Conservation (phyloP, 768 basidiomycete genomes). For the Dacryopinax primogenitus region DNA sequence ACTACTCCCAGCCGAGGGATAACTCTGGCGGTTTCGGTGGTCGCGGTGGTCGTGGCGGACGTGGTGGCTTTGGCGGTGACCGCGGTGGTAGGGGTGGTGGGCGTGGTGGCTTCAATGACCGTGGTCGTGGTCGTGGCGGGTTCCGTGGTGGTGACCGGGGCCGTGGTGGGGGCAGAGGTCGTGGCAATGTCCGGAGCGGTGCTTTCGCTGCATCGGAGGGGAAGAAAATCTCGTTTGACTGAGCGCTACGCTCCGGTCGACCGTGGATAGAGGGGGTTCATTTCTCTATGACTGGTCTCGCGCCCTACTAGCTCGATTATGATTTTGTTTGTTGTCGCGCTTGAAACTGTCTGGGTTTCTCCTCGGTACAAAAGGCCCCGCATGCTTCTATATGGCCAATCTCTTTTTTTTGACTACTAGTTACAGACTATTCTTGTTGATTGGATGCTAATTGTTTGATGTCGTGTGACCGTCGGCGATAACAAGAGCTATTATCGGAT, state of each 20-base stretch:
- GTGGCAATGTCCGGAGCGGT: slow-evolving; percentile 44
- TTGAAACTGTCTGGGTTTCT: too few species aligned
- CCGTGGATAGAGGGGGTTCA: not conserved
- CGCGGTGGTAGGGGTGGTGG: slow-evolving; percentile 18
- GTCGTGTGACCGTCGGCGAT: too few species aligned
- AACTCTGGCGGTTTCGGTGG: slow-evolving; percentile 44
- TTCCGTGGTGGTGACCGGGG: slow-evolving; percentile 21
- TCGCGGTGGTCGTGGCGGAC: slow-evolving; percentile 19
- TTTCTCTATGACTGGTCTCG: not conserved
- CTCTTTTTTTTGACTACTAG: not conserved
- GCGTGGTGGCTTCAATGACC: not conserved
- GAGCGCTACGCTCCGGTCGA: not conserved
- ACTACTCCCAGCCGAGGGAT: slow-evolving; percentile 67
- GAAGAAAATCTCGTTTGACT: slow-evolving; percentile 49
- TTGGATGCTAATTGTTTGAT: not conserved
- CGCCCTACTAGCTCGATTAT: not conserved
- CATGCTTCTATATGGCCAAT: not conserved
- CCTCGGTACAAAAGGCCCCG: slow-evolving; percentile 4
- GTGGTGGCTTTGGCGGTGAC: slow-evolving; percentile 25
- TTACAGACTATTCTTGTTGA: not conserved
- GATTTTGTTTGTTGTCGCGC: too few species aligned
- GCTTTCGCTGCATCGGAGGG: slow-evolving; percentile 54
- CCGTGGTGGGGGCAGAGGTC: slow-evolving; percentile 27
- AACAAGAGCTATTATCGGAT: too few species aligned
- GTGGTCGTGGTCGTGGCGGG: slow-evolving; percentile 4